These are phyloP conservation scores for Thalassiosira livingstoniorum DNA, from an alignment of 352 stramenopile species.

Conservation along the genomic window DNA sequence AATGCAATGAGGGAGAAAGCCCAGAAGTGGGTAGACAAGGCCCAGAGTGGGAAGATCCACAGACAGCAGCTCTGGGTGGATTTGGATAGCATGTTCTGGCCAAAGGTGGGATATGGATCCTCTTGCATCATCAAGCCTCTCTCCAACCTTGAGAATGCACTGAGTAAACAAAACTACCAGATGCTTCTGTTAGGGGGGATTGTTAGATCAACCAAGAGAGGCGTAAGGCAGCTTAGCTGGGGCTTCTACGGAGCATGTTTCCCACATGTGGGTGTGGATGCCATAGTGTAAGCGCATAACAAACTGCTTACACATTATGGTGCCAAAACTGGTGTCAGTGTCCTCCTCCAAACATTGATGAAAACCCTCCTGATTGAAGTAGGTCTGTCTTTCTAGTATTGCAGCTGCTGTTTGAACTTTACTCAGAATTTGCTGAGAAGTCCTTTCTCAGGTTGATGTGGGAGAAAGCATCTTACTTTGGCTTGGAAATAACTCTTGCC, in stretches of 20 bases:
- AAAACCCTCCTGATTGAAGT: constrained; percentile 28
- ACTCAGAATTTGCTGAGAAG: constrained; percentile 7
- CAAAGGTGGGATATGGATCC: constrained; percentile 15
- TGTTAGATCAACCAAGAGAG: not conserved
- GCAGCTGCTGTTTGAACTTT: not conserved
- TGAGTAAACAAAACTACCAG: constrained; percentile 26
- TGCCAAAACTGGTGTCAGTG: not conserved
- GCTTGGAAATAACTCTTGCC: constrained; percentile 4
- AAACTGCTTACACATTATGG: constrained; percentile 41
- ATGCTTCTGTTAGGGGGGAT: constrained; percentile 23
- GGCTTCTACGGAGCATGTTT: constrained; percentile 34
- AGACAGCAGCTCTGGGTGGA: too few relatives aligned
- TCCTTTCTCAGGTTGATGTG: constrained; percentile 26
- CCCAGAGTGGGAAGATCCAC: too few relatives aligned
- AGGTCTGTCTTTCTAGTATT: constrained; percentile 19
- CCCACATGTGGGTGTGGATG: constrained; percentile 19
- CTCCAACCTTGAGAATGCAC: not conserved
- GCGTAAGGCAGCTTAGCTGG: not conserved
- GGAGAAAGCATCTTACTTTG: constrained; percentile 6
- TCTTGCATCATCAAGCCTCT: not conserved
- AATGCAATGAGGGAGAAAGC: too few relatives aligned
- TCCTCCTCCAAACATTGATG: not conserved
- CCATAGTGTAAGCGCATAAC: constrained; percentile 4
- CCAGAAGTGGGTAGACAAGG: too few relatives aligned
- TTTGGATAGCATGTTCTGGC: constrained; percentile 30